A percentile compares a stretch with the other conserved stretches of the same genome.
Evolutionary conservation across 768 basidiomycete species (phyloP).

Genomic region (Russula ochroleuca): DNA sequence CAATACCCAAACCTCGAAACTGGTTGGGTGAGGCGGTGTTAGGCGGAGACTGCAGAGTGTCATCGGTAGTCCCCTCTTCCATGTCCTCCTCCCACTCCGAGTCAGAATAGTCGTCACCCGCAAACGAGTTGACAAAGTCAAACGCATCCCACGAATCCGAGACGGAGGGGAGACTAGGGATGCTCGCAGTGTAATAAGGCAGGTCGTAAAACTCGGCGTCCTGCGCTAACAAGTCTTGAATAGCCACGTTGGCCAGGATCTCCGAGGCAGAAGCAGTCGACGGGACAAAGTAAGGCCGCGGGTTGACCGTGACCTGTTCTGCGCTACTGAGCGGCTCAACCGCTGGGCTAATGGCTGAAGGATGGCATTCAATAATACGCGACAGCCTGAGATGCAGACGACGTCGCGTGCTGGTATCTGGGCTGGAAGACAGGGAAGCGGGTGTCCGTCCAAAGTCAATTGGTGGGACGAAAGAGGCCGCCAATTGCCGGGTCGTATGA

Average conservation of each 20-base stretch:
- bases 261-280: conserved; percentile 21
- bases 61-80: neutral
- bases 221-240: conserved; percentile 16
- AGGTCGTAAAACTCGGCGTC: neutral
- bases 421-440: neutral
- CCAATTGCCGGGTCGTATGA: neutral
- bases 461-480: neutral
- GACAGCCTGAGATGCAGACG: neutral
- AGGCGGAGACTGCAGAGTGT: neutral
- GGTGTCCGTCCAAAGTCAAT: neutral
- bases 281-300: conserved; percentile 15
- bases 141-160: conserved; percentile 4
- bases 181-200: neutral
- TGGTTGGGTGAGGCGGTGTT: neutral
- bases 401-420: neutral
- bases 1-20: neutral
- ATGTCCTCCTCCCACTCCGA: neutral
- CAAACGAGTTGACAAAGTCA: neutral
- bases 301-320: neutral
- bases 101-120: neutral
- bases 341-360: neutral
- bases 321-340: neutral
- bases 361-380: neutral
- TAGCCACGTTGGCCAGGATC: conserved; percentile 13
- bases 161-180: conserved; percentile 5